Conservation (phyloP, 1,139 yeast genomes). For the Candida sp. region DNA sequence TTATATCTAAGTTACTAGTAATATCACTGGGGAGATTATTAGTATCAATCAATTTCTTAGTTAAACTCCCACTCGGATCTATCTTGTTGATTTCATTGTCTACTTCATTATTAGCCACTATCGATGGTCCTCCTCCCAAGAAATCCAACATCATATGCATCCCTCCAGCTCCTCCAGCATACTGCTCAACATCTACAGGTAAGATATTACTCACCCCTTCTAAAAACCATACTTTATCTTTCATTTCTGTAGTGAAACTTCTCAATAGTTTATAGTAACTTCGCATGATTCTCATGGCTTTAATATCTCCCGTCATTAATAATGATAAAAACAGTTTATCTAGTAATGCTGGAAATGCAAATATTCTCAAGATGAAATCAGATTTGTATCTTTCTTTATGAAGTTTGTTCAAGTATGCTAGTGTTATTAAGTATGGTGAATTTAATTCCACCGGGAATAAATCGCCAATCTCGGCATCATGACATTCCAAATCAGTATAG, state of each 20-base stretch:
- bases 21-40: conserved; percentile 57
- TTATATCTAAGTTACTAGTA: conserved; percentile 44
- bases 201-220: conserved; percentile 88
- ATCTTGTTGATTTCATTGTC: conserved; percentile 45
- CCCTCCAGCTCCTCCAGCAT: conserved; percentile 81
- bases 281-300: conserved; percentile 87
- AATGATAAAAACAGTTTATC: conserved; percentile 75
- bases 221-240: conserved; percentile 88
- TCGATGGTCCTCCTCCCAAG: conserved; percentile 66
- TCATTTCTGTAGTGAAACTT: conserved; percentile 80
- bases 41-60: conserved; percentile 48
- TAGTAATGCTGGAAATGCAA: conserved; percentile 89
- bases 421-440: conserved; percentile 82
- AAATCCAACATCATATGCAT: conserved; percentile 90
- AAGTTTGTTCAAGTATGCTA: conserved; percentile 82
- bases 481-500: conserved; percentile 70
- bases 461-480: conserved; percentile 82
- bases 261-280: conserved; percentile 81
- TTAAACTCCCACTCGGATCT: conserved; percentile 36
- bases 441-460: conserved; percentile 79
- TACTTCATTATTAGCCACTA: conserved; percentile 38
- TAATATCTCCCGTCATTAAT: conserved; percentile 78
- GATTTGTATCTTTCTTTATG: conserved; percentile 80
- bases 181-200: conserved; percentile 81
- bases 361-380: conserved; percentile 81